These are phyloP conservation scores for Boletus vinaceobasis DNA, from an alignment of 768 basidiomycete species.

Conservation along the genomic window DNA sequence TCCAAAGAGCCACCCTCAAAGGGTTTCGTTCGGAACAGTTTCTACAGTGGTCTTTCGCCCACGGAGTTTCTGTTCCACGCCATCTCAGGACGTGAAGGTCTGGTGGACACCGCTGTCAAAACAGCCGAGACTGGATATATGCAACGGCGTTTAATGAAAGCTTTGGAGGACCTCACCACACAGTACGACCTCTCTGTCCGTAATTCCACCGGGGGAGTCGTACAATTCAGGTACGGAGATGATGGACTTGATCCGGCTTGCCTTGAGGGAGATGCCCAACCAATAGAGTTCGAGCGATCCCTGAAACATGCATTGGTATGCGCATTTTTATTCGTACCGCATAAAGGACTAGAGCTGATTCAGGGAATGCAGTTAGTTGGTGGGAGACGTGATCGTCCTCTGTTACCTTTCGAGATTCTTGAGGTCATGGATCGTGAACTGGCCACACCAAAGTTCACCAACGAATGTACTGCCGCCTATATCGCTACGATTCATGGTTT, in stretches of 20 bases:
- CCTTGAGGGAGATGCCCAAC: constrained; percentile 92
- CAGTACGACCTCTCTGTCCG: constrained; percentile 96
- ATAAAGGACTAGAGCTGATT: constrained; percentile 5
- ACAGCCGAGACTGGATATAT: constrained; percentile 99
- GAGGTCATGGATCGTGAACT: constrained; percentile 68
- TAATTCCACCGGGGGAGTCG: constrained; percentile 90
- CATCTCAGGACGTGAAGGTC: constrained; percentile 95
- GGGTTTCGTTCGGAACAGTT: constrained; percentile 97
- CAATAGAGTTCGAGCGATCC: constrained; percentile 83
- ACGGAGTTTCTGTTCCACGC: constrained; percentile 99
- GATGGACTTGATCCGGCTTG: constrained; percentile 97
- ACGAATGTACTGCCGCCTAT: constrained; percentile 70
- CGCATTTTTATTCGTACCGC: neutral
- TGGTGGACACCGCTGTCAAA: constrained; percentile 99
- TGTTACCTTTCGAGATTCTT: constrained; percentile 86
- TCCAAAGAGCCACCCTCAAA: constrained; percentile 95
- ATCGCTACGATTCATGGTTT: constrained; percentile 67
- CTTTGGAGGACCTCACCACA: constrained; percentile 92
- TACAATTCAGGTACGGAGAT: constrained; percentile 96
- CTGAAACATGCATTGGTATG: constrained; percentile 81
- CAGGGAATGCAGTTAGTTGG: constrained; percentile 54
- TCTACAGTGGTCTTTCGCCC: constrained; percentile 86
- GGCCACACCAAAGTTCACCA: constrained; percentile 52
- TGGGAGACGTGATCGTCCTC: constrained; percentile 52
- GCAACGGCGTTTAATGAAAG: constrained; percentile 99